These are phyloP conservation scores for Clarireedia paspali DNA, from an alignment of 2,329 filamentous ascomycete species.

Conservation along the genomic window DNA sequence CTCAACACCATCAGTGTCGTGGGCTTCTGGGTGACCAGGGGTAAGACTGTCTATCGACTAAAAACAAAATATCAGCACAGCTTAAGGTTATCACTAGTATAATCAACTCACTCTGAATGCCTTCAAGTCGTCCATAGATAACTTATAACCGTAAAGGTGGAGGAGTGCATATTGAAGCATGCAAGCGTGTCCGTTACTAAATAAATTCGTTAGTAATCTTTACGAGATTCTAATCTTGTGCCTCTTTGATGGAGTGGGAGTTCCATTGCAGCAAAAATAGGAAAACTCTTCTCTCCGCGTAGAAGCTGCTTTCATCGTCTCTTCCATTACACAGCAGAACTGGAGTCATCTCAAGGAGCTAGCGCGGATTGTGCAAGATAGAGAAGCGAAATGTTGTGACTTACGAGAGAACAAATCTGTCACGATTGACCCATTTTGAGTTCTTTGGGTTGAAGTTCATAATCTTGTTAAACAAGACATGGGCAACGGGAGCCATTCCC, in stretches of 20 bases:
- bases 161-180: constrained; percentile 99
- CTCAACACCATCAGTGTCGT: constrained; percentile 94
- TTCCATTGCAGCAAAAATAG: neutral
- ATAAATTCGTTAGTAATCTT: neutral
- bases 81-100: constrained; percentile 1
- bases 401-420: constrained; percentile 98
- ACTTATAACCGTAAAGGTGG: constrained; percentile 86
- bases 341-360: neutral
- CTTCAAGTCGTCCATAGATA: constrained; percentile 90
- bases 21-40: constrained; percentile 90
- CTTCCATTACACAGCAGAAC: neutral
- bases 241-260: neutral
- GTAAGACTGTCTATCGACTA: constrained; percentile 63
- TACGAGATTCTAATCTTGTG: neutral
- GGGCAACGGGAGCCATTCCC: constrained; percentile 86
- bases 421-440: constrained; percentile 92
- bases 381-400: constrained; percentile 33
- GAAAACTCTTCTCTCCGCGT: neutral
- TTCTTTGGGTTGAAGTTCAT: constrained; percentile 99
- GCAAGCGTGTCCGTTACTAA: constrained; percentile 94
- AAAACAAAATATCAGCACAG: constrained; percentile 5
- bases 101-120: constrained; percentile 71
- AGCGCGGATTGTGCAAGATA: neutral
- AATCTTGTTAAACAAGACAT: constrained; percentile 98
- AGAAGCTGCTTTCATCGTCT: no score